These are phyloP conservation scores for Elymus sibiricus DNA, from an alignment of 176 grass and related monocot genomes.

Conservation along the genomic window DNA sequence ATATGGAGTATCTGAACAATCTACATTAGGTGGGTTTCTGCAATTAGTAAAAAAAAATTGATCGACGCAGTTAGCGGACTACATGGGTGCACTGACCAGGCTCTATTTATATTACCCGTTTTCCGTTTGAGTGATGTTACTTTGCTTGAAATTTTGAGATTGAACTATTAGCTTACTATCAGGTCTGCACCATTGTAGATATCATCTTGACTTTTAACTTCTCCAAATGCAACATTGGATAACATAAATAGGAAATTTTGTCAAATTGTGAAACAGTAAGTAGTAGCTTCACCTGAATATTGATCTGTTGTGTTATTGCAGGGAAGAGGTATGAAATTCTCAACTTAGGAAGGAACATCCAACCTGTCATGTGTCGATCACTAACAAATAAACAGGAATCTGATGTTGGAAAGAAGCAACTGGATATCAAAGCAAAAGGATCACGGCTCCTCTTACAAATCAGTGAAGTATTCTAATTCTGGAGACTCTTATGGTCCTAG, in stretches of 20 bases:
- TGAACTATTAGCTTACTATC: too few relatives aligned
- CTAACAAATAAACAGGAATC: slow-evolving; percentile 32
- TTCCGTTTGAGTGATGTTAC: too few relatives aligned
- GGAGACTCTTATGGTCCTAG: neutral
- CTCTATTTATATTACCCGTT: too few relatives aligned
- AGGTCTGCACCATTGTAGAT: too few relatives aligned
- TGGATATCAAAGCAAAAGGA: slow-evolving; percentile 67
- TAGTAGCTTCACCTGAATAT: neutral
- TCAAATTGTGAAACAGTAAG: neutral
- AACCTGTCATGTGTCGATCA: neutral
- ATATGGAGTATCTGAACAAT: too few relatives aligned
- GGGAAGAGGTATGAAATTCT: slow-evolving; percentile 21
- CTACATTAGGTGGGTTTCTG: neutral
- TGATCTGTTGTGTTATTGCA: slow-evolving; percentile 29
- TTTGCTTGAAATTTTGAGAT: too few relatives aligned
- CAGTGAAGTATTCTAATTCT: slow-evolving; percentile 41
- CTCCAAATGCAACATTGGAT: too few relatives aligned
- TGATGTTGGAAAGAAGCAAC: slow-evolving; percentile 37
- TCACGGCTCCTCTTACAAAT: slow-evolving; percentile 39
- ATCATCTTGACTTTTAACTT: too few relatives aligned
- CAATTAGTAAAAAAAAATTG: neutral
- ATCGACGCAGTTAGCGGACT: too few relatives aligned
- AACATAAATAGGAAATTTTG: neutral
- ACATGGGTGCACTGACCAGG: too few relatives aligned
- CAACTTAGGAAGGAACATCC: neutral